Conservation (phyloP, 1,139 yeast genomes). For the Debaryomyces sp. region DNA sequence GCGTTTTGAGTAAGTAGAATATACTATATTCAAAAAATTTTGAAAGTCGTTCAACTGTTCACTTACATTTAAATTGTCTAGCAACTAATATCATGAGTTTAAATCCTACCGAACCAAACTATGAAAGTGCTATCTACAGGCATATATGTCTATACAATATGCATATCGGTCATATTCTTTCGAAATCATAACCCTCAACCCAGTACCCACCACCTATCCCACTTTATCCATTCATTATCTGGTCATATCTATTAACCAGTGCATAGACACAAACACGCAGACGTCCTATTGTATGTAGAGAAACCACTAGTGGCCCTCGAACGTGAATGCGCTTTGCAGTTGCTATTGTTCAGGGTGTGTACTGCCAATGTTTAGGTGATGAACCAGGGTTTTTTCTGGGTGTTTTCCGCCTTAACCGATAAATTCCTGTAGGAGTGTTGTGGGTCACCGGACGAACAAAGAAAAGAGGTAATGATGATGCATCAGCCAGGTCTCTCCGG, state of each 20-base stretch:
- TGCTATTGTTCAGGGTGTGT: neutral
- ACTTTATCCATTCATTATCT: neutral
- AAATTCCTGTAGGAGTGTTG: neutral
- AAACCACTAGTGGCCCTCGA: neutral
- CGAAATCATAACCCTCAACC: neutral
- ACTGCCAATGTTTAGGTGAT: neutral
- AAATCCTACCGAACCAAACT: neutral
- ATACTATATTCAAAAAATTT: neutral
- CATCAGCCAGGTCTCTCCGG: neutral
- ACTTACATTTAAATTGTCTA: slow-evolving; percentile 4
- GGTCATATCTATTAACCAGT: neutral
- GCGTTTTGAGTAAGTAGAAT: neutral
- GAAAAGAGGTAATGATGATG: neutral
- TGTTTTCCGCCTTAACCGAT: neutral
- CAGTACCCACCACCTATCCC: neutral
- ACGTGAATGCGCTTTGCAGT: neutral
- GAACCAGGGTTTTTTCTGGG: neutral
- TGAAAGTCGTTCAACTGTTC: slow-evolving; percentile 1
- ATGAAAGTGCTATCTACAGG: neutral
- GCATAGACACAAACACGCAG: neutral
- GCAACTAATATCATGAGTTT: neutral
- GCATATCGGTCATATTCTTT: neutral
- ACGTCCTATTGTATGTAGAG: neutral
- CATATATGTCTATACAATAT: neutral
- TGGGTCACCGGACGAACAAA: neutral